phyloP scores from a whole-genome alignment of 495 filamentous ascomycete genomes.

The Podospora comata region DNA sequence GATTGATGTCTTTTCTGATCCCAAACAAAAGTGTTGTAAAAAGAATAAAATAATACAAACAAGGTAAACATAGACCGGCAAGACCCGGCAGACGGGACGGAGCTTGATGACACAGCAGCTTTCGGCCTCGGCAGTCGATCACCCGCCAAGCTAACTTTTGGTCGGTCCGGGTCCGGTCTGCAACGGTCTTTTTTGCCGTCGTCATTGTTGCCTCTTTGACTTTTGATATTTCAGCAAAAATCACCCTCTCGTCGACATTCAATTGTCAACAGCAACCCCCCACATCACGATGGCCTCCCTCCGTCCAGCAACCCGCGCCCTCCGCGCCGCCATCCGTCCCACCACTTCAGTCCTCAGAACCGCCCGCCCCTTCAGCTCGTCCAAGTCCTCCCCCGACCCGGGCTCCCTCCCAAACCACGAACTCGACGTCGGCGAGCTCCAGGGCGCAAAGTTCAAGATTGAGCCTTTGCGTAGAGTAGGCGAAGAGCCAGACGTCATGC shows the following conservation, averaged over 20 bases:
- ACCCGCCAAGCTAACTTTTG: not conserved
- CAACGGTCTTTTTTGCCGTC: not conserved
- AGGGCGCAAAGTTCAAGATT: slow-evolving; percentile 82
- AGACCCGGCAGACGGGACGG: slow-evolving; percentile 11
- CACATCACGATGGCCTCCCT: slow-evolving; percentile 14
- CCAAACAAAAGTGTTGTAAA: not conserved
- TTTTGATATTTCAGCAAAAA: not conserved
- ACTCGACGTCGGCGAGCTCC: slow-evolving; percentile 85
- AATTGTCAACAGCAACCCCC: not conserved
- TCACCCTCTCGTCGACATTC: not conserved
- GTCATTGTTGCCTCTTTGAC: not conserved
- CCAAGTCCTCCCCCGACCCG: slow-evolving; percentile 7
- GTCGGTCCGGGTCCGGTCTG: not conserved
- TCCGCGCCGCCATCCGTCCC: not conserved
- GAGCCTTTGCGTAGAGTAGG: slow-evolving; percentile 79
- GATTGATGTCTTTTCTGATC: not conserved
- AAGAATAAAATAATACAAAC: not conserved
- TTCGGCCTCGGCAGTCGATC: slow-evolving; percentile 19
- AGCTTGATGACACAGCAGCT: slow-evolving; percentile 7
- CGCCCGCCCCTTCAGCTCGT: slow-evolving; percentile 11
- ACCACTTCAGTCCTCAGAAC: not conserved
- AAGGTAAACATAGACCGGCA: not conserved
- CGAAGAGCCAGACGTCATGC: slow-evolving; percentile 78
- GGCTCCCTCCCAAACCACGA: slow-evolving; percentile 43
- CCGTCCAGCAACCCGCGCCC: slow-evolving; percentile 18